These are phyloP conservation scores for Gossypium mustelinum DNA, from an alignment of 345 rosid genomes.

Conservation along the genomic window DNA sequence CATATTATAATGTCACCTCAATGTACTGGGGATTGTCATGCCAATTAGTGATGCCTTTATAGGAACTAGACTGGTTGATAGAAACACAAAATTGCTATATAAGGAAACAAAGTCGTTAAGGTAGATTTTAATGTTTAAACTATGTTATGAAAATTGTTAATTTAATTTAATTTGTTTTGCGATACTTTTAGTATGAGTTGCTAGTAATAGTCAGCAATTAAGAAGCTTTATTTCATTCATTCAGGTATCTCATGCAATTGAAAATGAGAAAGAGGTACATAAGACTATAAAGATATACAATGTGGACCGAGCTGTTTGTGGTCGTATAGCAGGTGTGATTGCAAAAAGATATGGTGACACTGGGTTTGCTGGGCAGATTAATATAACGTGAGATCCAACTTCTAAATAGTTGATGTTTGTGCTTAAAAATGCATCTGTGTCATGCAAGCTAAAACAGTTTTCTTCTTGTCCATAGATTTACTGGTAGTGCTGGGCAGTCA, in stretches of 20 bases:
- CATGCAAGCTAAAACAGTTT: conserved; percentile 21
- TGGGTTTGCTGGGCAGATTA: conserved; percentile 97
- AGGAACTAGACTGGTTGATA: conserved; percentile 9
- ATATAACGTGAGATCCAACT: conserved; percentile 64
- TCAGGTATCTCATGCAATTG: conserved; percentile 80
- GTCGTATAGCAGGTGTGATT: conserved; percentile 82
- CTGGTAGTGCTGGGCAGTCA: conserved; percentile 97
- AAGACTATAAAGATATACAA: conserved; percentile 79
- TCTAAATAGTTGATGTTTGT: background rate
- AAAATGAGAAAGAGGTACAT: conserved; percentile 65
- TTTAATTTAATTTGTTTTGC: conserved; percentile 1
- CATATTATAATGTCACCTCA: background rate
- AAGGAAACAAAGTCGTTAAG: background rate
- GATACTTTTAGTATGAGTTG: conserved; percentile 1
- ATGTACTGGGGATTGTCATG: background rate
- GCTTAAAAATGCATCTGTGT: background rate
- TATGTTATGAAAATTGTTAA: background rate
- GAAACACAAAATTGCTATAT: background rate
- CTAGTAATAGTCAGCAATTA: background rate
- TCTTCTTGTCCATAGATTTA: conserved; percentile 49
- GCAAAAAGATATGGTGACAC: conserved; percentile 98
- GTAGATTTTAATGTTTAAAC: conserved; percentile 1
- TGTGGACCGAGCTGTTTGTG: conserved; percentile 94
- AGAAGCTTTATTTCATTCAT: conserved; percentile 3
- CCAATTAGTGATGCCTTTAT: background rate